Conservation (phyloP, 805 yeast genomes). For the Sungouiella thailandica region DNA sequence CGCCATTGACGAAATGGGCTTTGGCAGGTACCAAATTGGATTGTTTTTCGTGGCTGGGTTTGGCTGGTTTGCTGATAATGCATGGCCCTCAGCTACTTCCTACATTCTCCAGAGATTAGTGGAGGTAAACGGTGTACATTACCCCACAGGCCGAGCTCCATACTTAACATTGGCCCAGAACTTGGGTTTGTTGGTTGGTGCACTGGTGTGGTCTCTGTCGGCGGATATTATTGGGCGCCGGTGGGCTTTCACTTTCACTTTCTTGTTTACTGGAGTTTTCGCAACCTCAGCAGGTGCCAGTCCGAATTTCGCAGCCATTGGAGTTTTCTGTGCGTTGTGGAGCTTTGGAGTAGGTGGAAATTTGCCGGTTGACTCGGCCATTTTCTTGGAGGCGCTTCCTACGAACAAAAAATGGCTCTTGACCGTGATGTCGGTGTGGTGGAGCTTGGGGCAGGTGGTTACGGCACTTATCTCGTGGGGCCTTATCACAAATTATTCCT, state of each 20-base stretch:
- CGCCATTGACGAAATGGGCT: slow-evolving; percentile 35
- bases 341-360: slow-evolving; percentile 25
- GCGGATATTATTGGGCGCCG: slow-evolving; percentile 22
- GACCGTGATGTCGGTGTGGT: slow-evolving; percentile 28
- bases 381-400: slow-evolving; percentile 22
- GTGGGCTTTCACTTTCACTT: slow-evolving; percentile 24
- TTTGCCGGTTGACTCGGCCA: slow-evolving; percentile 22
- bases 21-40: slow-evolving; percentile 23
- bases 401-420: slow-evolving; percentile 20
- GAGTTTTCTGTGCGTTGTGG: slow-evolving; percentile 20
- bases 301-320: slow-evolving; percentile 20
- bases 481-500: slow-evolving; percentile 11
- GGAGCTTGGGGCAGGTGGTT: slow-evolving; percentile 19
- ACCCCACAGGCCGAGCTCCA: slow-evolving; percentile 28
- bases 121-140: slow-evolving; percentile 34
- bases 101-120: slow-evolving; percentile 26
- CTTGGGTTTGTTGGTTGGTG: slow-evolving; percentile 22
- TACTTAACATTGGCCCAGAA: slow-evolving; percentile 36
- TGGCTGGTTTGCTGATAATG: slow-evolving; percentile 36
- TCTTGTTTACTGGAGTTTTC: slow-evolving; percentile 20
- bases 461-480: slow-evolving; percentile 14
- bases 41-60: slow-evolving; percentile 23
- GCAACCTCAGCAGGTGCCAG: slow-evolving; percentile 18
- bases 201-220: slow-evolving; percentile 20
- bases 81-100: slow-evolving; percentile 35